Evolutionary conservation across 1,139 yeast genomes (phyloP), one percentile per base, ranked within the genome.

Genomic region (Lodderomyces oxycetoniae): DNA sequence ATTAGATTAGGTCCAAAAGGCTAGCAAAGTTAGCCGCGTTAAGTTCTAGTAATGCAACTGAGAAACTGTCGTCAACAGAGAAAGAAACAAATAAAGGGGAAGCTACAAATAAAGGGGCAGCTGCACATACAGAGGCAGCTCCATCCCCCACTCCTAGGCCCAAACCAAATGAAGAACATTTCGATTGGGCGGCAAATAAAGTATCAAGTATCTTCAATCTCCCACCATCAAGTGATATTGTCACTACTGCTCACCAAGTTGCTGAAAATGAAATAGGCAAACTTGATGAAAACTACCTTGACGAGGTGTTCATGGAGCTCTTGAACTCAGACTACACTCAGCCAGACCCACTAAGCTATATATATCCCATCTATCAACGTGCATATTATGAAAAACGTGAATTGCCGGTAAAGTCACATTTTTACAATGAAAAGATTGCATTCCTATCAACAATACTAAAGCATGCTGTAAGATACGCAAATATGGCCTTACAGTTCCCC

Each of bases 401-500:
- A 9, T 47, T 75, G 14, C 60, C 65, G n/a, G 57, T 56, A 12
- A 73, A 64, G 40, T 69, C 71, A 29, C 49, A 64, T 2, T 39
- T 56, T 14, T 63, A 60, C 38, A 61, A 58, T 2, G 48, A 53
- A 12, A 75, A 77, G 45, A 30, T 52, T 2, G 52, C 52, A 3
- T 46, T 77, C 3, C 55, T 79, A 34, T 63, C 66, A 35, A 77
- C 77, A 39, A 60, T 77, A 20, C 66, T 74, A 32, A 58, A 78
- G 33, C 62, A 80, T 31, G 57, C 78, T 10, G 64, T 82, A 11
- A 78, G 84, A 15, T 86, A 80, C 55, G 87, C 87, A 0, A 66
- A 79, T 23, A 78, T 85, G 24, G 59, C 82, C 24, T 77, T 85
- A 49, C 87, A 79, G 51, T 72, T 79, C 7, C 78, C 82, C 3